Conservation (phyloP, 2,329 filamentous ascomycete genomes). For the Cryphonectria naterciae region DNA sequence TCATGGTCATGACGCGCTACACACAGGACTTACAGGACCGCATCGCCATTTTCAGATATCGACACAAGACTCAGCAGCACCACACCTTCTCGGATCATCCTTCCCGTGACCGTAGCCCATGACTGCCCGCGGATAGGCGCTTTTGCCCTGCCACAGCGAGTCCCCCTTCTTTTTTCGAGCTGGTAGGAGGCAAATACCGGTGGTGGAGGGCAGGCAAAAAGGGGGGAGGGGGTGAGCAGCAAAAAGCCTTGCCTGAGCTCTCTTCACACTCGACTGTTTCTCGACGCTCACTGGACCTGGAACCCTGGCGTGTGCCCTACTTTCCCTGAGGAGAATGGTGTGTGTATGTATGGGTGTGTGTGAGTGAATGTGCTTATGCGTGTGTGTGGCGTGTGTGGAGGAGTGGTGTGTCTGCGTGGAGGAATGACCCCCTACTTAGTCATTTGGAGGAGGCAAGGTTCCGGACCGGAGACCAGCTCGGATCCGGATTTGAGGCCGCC, state of each 20-base stretch:
- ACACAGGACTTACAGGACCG: not conserved
- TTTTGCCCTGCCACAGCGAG: not conserved
- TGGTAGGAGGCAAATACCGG: slow-evolving; percentile 3
- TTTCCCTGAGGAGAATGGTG: not conserved
- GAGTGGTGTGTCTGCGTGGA: not conserved
- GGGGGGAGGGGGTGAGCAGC: not conserved
- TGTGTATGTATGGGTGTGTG: not conserved
- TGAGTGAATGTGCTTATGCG: not conserved
- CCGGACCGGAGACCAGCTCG: slow-evolving; percentile 1
- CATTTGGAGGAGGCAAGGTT: not conserved
- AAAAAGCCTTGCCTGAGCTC: not conserved
- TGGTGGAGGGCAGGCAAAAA: not conserved
- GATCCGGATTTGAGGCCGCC: not conserved
- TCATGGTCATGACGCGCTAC: not conserved
- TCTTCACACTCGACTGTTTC: not conserved
- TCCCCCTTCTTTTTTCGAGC: slow-evolving; percentile 1
- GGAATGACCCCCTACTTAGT: not conserved
- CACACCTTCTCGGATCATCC: slow-evolving; percentile 21
- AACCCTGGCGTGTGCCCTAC: not conserved
- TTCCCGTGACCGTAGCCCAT: slow-evolving; percentile 27
- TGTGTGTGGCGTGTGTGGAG: not conserved
- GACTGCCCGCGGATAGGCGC: slow-evolving; percentile 8
- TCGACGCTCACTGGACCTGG: not conserved
- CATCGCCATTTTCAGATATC: not conserved
- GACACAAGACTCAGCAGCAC: slow-evolving; percentile 11